Percentiles rank a stretch among this genome's conserved stretches.
Evolutionary conservation across 2,329 filamentous ascomycete species (phyloP).

Genomic region (Talaromyces albobiverticillius): DNA sequence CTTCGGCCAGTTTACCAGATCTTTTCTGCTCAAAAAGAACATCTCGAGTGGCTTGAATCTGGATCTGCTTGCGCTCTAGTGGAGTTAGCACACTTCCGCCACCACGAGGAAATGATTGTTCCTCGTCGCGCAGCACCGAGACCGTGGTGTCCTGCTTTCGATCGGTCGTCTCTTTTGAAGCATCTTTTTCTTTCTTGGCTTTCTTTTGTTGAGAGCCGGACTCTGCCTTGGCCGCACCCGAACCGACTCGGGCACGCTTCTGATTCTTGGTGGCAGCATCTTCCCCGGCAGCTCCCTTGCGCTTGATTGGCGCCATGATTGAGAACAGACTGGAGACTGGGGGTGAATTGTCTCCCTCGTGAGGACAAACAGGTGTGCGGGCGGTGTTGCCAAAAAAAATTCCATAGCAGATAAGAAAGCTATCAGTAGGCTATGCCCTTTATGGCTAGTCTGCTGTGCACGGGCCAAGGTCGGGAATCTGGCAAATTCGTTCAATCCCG

Average conservation of each 20-base stretch:
- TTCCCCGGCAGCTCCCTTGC: conserved; percentile 41
- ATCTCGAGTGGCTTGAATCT: conserved; percentile 87
- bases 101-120: conserved; percentile 86
- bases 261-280: conserved; percentile 32
- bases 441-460: background rate
- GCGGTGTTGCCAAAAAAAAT: conserved; percentile 10
- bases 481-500: background rate
- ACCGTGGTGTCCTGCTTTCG: conserved; percentile 32
- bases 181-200: conserved; percentile 30
- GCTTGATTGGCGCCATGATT: conserved; percentile 45
- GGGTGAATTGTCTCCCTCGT: background rate
- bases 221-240: conserved; percentile 24
- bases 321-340: background rate
- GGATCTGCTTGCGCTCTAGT: conserved; percentile 93
- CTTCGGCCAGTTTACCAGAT: conserved; percentile 47
- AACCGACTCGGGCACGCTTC: conserved; percentile 41
- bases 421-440: conserved; percentile 13
- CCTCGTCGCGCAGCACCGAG: conserved; percentile 66
- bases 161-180: conserved; percentile 19
- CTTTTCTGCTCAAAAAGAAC: conserved; percentile 82
- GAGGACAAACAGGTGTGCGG: conserved; percentile 7
- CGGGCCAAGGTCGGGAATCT: no score
- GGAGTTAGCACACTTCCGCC: conserved; percentile 88
- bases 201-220: conserved; percentile 24
- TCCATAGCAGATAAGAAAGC: conserved; percentile 13